These are phyloP conservation scores for Trichomonas tenax DNA, from an alignment of 208 protist genomes.

Conservation along the genomic window DNA sequence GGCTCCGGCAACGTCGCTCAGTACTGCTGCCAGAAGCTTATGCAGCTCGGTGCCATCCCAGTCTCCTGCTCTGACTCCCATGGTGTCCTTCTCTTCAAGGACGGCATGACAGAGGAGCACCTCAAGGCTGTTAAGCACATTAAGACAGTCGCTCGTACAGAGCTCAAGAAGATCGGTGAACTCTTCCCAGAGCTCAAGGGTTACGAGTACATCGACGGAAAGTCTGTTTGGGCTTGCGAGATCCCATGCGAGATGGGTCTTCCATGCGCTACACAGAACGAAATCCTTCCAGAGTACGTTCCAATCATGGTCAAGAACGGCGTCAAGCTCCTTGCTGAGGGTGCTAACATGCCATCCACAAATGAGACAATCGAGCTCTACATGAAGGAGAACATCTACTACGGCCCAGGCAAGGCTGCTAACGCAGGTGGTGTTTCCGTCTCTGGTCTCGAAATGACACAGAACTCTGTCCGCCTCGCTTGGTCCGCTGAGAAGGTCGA, in stretches of 20 bases:
- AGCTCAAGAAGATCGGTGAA: too few relatives aligned
- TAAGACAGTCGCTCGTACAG: background rate
- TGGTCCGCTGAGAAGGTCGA: constrained; percentile 68
- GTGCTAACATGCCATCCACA: too few relatives aligned
- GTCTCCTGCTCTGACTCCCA: background rate
- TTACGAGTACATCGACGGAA: background rate
- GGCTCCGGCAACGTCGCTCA: constrained; percentile 71
- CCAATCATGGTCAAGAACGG: too few relatives aligned
- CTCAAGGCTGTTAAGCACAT: background rate
- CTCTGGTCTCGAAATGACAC: constrained; percentile 78
- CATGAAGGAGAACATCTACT: too few relatives aligned
- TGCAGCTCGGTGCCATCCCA: constrained; percentile 55
- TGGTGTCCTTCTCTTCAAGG: background rate
- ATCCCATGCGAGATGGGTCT: constrained; percentile 39
- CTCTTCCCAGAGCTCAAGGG: background rate
- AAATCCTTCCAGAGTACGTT: constrained; percentile 54
- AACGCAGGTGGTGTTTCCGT: constrained; percentile 74
- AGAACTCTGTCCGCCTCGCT: too few relatives aligned
- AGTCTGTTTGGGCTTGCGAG: background rate
- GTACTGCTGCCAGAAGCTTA: constrained; percentile 57
- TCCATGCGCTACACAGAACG: constrained; percentile 77
- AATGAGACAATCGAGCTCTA: too few relatives aligned
- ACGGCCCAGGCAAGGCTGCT: constrained; percentile 66
- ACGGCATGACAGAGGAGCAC: background rate
- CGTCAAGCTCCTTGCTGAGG: too few relatives aligned